Base-by-base conservation (phyloP, 2,329 filamentous ascomycete genomes). In the Fusarium sp. region DNA sequence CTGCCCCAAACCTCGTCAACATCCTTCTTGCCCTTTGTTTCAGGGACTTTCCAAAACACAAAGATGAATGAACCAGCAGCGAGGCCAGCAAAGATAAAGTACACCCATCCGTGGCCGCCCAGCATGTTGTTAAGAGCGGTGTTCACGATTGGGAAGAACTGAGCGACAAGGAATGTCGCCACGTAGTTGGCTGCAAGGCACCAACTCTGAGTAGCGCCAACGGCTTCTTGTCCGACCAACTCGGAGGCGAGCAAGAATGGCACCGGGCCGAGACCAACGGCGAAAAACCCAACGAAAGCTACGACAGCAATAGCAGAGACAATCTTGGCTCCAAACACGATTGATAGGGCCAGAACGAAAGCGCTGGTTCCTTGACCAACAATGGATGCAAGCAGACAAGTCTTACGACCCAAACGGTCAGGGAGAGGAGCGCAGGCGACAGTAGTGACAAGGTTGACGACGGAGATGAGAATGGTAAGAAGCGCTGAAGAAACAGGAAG, bases 171-270 rank as follows among this genome's bases (percentile, higher is more conserved):
- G 76, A 97, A 98, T 0, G 95, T 98, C 1, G 94, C 92, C 28
- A 93, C 84, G 84, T 97, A 98, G 78, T 96, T 98, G 15, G 92
- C 91, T 2, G 89, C 93, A 26, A 98, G 81, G 1, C 91, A 92
- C 87, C 94, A 97, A 60, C 91, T 94, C 78, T 99, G 96, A 1
- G 93, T 92, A 0, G 95, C 93, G 2, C 95, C 94, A 0, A 97
- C 94, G 0, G 95, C 96, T 77, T 97, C 93, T 13, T 93, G 90
- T 0, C 90, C 92, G 1, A 98, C 96, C 4, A 98, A 87, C 79
- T 98, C 96, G 2, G 92, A 94, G 0, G 94, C 91, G 46, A 99
- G 85, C 70, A 98, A 97, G 79, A 98, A 99, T 0, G 96, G 96
- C 1, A 99, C 93, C 0, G 96, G 96, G 0, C 96, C 96, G 0